phyloP scores from a whole-genome alignment of 106 monocot genomes.

The Allium cepa region DNA sequence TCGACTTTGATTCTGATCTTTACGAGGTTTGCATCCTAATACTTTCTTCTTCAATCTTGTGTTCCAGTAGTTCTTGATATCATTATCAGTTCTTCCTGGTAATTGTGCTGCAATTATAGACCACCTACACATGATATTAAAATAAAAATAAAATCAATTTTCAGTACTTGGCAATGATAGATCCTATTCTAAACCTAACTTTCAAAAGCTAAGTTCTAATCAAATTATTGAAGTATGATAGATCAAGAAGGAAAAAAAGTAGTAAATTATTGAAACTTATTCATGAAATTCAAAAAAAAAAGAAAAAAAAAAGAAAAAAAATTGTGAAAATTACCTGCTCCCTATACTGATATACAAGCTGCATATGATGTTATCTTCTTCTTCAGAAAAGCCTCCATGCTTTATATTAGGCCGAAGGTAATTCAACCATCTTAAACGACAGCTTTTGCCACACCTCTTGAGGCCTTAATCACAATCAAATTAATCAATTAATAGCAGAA shows the following conservation, averaged over 20 bases:
- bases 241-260: too few species aligned
- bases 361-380: conserved; percentile 90
- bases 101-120: conserved; percentile 80
- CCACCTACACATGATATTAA: conserved; percentile 44
- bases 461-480: conserved; percentile 36
- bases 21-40: conserved; percentile 23
- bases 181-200: neutral
- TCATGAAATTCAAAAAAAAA: neutral
- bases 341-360: conserved; percentile 81
- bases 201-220: too few species aligned
- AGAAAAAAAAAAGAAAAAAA: neutral
- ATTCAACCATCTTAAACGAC: conserved; percentile 93
- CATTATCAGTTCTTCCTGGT: conserved; percentile 79
- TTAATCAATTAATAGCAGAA: neutral
- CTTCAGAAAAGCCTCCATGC: conserved; percentile 87
- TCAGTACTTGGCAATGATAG: neutral
- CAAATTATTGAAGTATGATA: too few species aligned
- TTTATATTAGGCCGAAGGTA: conserved; percentile 91
- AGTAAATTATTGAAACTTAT: neutral
- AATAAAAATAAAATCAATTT: neutral
- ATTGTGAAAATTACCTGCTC: conserved; percentile 48
- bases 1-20: conserved; percentile 1
- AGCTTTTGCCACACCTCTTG: conserved; percentile 94
- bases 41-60: conserved; percentile 72
- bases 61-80: conserved; percentile 94